A percentile compares a stretch with the other conserved stretches of the same genome.
These are phyloP conservation scores for Sporothrix phasma DNA, from an alignment of 2,329 filamentous ascomycete species.

Conservation along the genomic window DNA sequence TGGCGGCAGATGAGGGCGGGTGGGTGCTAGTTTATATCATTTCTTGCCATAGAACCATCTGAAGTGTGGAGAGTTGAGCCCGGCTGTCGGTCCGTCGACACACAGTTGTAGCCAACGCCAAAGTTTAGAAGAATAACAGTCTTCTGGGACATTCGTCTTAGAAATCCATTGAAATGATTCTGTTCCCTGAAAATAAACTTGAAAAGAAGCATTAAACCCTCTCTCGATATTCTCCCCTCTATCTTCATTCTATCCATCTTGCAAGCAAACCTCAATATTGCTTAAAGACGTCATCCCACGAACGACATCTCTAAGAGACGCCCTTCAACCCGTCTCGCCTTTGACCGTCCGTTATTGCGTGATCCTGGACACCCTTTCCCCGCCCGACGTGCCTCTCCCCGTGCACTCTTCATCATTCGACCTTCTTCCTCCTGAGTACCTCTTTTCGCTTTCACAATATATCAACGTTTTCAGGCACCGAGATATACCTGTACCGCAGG, in stretches of 20 bases:
- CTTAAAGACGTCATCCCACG: background rate
- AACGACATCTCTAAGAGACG: background rate
- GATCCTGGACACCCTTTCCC: background rate
- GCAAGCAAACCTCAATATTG: background rate
- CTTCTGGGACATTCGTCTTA: background rate
- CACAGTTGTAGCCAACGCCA: background rate
- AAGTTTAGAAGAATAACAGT: background rate
- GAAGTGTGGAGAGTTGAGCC: background rate
- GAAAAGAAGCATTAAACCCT: background rate
- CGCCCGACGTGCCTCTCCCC: background rate
- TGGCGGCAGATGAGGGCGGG: background rate
- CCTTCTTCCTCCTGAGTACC: background rate
- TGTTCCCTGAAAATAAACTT: conserved; percentile 8
- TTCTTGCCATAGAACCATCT: background rate
- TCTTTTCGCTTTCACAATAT: background rate
- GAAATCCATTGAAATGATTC: conserved; percentile 5
- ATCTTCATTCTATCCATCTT: background rate
- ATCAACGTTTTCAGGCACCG: background rate
- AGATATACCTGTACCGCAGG: background rate
- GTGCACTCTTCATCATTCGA: background rate
- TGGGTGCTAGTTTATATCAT: background rate
- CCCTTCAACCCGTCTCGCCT: background rate
- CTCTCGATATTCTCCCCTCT: background rate
- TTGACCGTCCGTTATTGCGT: background rate
- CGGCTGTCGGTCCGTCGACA: conserved; percentile 15